A percentile compares a stretch with the other conserved stretches of the same genome.
Conservation (phyloP, 805 yeast genomes). For the Starmera dryadoides region DNA sequence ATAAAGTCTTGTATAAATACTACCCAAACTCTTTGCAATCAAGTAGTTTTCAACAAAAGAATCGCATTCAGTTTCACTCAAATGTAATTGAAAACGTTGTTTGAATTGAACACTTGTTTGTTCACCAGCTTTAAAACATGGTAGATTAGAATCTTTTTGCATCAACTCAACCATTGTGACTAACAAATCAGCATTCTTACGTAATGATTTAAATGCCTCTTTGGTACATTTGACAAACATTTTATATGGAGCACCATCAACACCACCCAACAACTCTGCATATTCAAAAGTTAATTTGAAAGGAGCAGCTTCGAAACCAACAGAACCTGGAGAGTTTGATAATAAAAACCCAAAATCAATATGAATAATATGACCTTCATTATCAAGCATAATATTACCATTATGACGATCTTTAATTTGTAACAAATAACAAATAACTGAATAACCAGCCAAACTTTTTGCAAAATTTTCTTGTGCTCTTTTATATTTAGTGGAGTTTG, state of each 20-base stretch:
- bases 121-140: constrained; percentile 87
- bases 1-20: constrained; percentile 83
- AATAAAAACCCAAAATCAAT: constrained; percentile 93
- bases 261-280: constrained; percentile 81
- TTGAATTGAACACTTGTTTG: constrained; percentile 71
- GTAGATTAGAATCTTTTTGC: constrained; percentile 86
- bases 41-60: constrained; percentile 69
- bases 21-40: constrained; percentile 77
- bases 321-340: constrained; percentile 94
- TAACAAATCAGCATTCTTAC: constrained; percentile 68
- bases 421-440: constrained; percentile 79
- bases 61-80: constrained; percentile 67
- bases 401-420: constrained; percentile 96
- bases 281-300: constrained; percentile 89
- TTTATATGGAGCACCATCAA: constrained; percentile 50
- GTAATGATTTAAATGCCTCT: constrained; percentile 63
- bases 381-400: constrained; percentile 95
- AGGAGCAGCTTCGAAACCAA: constrained; percentile 97
- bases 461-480: constrained; percentile 84
- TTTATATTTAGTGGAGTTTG: constrained; percentile 44
- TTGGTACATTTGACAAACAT: constrained; percentile 59
- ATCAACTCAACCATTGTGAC: constrained; percentile 84
- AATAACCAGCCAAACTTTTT: constrained; percentile 82
- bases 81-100: constrained; percentile 75
- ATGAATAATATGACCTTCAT: constrained; percentile 90